Percentiles rank a stretch among this genome's conserved stretches.
phyloP scores from a whole-genome alignment of 2,329 filamentous ascomycete species.

The Fusarium sp. region DNA sequence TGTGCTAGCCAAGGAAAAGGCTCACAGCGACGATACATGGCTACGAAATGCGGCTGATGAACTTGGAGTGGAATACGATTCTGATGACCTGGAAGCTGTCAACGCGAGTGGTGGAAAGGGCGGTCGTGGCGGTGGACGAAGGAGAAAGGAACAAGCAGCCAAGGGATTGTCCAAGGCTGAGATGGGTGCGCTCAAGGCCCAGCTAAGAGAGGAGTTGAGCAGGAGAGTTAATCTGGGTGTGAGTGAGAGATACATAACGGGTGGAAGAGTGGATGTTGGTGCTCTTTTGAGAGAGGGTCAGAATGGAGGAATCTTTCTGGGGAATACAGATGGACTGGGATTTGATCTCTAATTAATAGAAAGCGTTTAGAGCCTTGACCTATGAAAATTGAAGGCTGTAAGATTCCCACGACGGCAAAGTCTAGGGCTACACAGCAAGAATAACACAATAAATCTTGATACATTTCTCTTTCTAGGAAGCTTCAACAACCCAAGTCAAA shows the following conservation, averaged over 20 bases:
- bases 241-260: conserved; percentile 86
- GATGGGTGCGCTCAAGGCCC: conserved; percentile 75
- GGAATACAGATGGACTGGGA: conserved; percentile 57
- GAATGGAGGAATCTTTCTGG: conserved; percentile 59
- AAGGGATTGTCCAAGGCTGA: conserved; percentile 79
- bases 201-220: conserved; percentile 77
- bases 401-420: too few relatives aligned
- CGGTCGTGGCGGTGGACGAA: conserved; percentile 79
- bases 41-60: conserved; percentile 88
- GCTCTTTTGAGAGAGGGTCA: conserved; percentile 74
- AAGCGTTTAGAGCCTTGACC: conserved; percentile 6
- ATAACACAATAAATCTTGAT: too few relatives aligned
- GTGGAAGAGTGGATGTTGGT: conserved; percentile 86
- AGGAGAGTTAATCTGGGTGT: conserved; percentile 88
- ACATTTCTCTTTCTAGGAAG: neutral
- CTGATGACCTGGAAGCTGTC: conserved; percentile 87
- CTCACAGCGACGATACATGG: conserved; percentile 86
- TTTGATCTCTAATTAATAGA: conserved; percentile 45
- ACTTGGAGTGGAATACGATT: conserved; percentile 93
- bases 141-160: conserved; percentile 80
- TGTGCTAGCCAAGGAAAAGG: conserved; percentile 87
- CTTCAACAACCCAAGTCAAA: neutral
- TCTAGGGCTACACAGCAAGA: too few relatives aligned
- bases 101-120: conserved; percentile 73
- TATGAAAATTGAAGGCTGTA: neutral